Evolutionary conservation across 306 rosid genomes (phyloP), one percentile per base, ranked within the genome.

Genomic region (Prosopis cineraria): DNA sequence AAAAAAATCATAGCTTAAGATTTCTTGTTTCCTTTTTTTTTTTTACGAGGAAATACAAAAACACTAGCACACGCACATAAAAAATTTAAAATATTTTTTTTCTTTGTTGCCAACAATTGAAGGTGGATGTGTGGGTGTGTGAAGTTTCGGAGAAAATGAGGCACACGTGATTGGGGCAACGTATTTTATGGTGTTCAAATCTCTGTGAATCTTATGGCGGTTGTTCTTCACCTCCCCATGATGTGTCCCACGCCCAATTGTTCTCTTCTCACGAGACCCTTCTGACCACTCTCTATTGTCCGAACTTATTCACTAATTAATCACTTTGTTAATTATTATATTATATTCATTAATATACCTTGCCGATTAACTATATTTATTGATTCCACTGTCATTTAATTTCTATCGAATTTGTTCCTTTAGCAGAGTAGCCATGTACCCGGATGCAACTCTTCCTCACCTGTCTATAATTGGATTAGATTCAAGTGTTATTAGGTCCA

Each of bases 91-190:
- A 31, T 20, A 22, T 20, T 3, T 20, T 53, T 7, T 10, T 53
- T 25, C 5, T 13, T 13, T 50, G 24, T 50, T n/a, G 29, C 16
- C 62, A 55, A 24, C 31, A 24, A 55, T 55, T 22, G 19, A 34
- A 64, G 37, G 8, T 17, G 25, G 11, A 16, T 31, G 39, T 6
- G 40, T 65, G 40, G n/a, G n/a, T 33, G 48, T 24, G 25, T 74
- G 80, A 76, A 80, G 68, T 40, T 84, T 80, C 81, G 68, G 53
- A 2, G 72, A 63, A 79, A 74, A 63, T 43, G 59, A 73, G 81
- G 78, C 62, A 66, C 81, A 84, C 87, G 81, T 79, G 81, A 65
- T 41, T 52, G 64, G 71, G 62, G 79, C 81, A 79, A 79, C 79
- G 76, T 80, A 80, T 66, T 75, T 65, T 80, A 76, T 72, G 65